Base-by-base conservation (phyloP, 805 yeast species). In the Zygotorulaspora danielsina region DNA sequence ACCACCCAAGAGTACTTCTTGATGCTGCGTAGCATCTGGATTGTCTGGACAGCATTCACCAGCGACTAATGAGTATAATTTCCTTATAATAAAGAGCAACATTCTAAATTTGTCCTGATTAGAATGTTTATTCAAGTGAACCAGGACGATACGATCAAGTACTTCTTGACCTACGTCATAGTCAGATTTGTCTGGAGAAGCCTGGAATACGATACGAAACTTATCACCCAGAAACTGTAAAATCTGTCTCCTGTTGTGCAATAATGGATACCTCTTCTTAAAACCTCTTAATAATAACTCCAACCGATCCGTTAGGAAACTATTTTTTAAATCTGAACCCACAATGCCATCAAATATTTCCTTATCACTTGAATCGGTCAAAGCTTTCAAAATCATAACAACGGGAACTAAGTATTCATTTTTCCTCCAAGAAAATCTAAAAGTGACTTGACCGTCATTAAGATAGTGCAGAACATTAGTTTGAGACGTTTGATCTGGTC, bases 11-110 rank as follows among this genome's bases (percentile, higher is more conserved):
- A 93, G 68, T 21, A 93, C 85, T 68, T 93, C 98, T 68, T 93
- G 98, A 72, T 93, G 97, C 72, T 93, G 98, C 7, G 96, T 86
- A 35, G 97, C 95, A 80, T 93, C 98, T 61, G 98, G 98, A 67
- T 93, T 93, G 65, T 93, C 98, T 12, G 96, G 90, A 38, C 89
- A 71, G 65, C 97, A 90, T 61, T 90, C 96, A 45, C 97, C 97
- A 25, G 96, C 96, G 32, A 90, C 97, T 49, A 93, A 73, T 0
- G 97, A 75, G 63, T 93, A 93, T 45, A 93, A 74, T 67, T 93
- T 93, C 72, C 97, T 79, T 55, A 93, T 81, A 97, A 93, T 93
- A 67, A 89, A 93, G 45, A 89, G 66, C 45, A 93, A 68, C 81
- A 89, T 71, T 57, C 87, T 75, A 65, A 86, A 88, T 67, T 93